These are phyloP conservation scores for Amoeboaphelidium occidentale DNA, from an alignment of 371 early-diverging fungal species.

Conservation along the genomic window DNA sequence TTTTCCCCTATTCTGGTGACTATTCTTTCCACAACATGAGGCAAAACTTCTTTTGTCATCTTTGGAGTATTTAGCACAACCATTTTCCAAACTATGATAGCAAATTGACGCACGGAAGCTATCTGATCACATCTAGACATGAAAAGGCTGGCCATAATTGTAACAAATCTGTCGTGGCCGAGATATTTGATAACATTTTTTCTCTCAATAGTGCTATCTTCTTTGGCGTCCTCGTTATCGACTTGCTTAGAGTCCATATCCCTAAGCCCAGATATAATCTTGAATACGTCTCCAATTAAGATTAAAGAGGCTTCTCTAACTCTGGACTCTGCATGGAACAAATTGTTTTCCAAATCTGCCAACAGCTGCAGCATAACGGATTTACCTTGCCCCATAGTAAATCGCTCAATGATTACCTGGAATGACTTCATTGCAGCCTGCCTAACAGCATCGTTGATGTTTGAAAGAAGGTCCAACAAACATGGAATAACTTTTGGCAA, in stretches of 20 bases:
- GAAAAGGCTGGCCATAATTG: constrained; percentile 72
- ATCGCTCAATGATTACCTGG: constrained; percentile 20
- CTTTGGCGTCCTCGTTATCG: constrained; percentile 12
- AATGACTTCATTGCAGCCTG: constrained; percentile 24
- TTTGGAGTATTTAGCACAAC: constrained; percentile 87
- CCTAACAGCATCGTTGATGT: constrained; percentile 82
- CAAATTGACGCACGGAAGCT: constrained; percentile 65
- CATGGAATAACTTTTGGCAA: constrained; percentile 61
- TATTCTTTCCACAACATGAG: constrained; percentile 59
- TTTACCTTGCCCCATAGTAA: no score
- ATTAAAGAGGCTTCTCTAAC: constrained; percentile 84
- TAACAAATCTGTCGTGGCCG: constrained; percentile 60
- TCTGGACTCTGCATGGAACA: constrained; percentile 80
- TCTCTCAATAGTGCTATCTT: constrained; percentile 23
- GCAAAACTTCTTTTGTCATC: constrained; percentile 75
- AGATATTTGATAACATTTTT: constrained; percentile 52
- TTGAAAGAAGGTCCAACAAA: constrained; percentile 71
- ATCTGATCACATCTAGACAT: constrained; percentile 50
- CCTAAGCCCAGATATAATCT: constrained; percentile 62
- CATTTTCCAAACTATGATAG: constrained; percentile 79
- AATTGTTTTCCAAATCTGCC: constrained; percentile 66
- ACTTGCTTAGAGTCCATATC: constrained; percentile 18
- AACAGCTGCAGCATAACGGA: constrained; percentile 66
- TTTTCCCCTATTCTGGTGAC: constrained; percentile 42
- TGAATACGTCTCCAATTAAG: constrained; percentile 78